phyloP scores from a whole-genome alignment of 73 alveolate species.

The Urostyla sp. region DNA sequence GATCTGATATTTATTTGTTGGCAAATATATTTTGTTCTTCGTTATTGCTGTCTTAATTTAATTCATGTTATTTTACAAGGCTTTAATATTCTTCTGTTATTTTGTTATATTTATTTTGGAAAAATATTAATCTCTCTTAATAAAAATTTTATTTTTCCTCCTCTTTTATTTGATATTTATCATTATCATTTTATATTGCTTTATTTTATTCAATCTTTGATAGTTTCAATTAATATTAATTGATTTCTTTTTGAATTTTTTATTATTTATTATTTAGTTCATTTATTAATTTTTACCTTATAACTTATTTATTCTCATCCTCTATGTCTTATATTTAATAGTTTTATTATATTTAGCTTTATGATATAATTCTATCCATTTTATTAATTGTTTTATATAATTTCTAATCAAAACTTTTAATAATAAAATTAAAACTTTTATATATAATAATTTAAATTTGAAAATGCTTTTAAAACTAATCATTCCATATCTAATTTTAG shows the following conservation, averaged over 20 bases:
- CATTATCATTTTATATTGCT: neutral
- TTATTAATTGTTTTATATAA: too few species aligned
- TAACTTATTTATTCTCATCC: constrained; percentile 16
- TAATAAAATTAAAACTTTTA: too few species aligned
- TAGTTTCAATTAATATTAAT: neutral
- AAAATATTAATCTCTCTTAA: constrained; percentile 1
- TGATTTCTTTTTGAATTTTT: neutral
- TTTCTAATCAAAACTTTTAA: too few species aligned
- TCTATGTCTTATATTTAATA: constrained; percentile 32
- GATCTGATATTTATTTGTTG: neutral
- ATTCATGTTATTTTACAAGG: neutral
- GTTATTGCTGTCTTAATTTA: neutral
- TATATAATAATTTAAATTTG: too few species aligned
- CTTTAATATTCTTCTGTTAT: neutral
- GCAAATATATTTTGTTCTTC: too few species aligned
- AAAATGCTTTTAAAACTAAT: too few species aligned
- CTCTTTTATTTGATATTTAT: neutral
- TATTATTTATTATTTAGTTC: neutral
- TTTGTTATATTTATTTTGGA: neutral
- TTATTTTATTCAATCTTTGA: neutral
- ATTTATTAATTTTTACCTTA: constrained; percentile 2
- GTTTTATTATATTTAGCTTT: neutral
- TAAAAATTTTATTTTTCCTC: neutral
- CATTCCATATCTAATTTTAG: too few species aligned
- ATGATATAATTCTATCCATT: too few species aligned